Conservation (phyloP, 306 rosid species). For the Malus fusca region DNA sequence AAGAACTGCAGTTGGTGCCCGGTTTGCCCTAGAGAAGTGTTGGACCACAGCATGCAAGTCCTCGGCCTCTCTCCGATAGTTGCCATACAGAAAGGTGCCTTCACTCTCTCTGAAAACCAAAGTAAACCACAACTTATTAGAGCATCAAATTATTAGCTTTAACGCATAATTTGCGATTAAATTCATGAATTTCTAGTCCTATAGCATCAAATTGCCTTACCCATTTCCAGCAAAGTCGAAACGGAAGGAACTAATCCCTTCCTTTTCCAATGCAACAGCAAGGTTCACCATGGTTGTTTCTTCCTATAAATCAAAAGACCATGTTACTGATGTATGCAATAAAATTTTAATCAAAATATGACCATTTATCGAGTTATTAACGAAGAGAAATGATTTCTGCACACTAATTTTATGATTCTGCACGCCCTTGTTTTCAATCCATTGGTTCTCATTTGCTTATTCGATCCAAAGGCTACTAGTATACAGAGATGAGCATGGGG, state of each 20-base stretch:
- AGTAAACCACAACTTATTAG: slow-evolving; percentile 19
- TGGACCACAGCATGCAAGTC: slow-evolving; percentile 54
- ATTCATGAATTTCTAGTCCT: not conserved
- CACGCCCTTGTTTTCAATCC: too few relatives aligned
- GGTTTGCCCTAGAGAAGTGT: slow-evolving; percentile 43
- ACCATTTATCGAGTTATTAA: too few relatives aligned
- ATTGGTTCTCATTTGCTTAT: too few relatives aligned
- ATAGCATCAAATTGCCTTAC: slow-evolving; percentile 23
- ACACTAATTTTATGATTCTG: too few relatives aligned
- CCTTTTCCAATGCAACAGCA: slow-evolving; percentile 51
- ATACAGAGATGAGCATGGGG: too few relatives aligned
- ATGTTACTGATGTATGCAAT: too few relatives aligned
- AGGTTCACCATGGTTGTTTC: slow-evolving; percentile 33
- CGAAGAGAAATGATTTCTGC: too few relatives aligned
- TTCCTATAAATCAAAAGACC: slow-evolving; percentile 30
- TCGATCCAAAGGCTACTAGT: not conserved
- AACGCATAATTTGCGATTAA: not conserved
- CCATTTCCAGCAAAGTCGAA: slow-evolving; percentile 79
- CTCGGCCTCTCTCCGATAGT: slow-evolving; percentile 59
- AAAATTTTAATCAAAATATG: too few relatives aligned
- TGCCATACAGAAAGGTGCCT: slow-evolving; percentile 55
- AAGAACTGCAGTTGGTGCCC: slow-evolving; percentile 39
- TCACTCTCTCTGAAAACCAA: slow-evolving; percentile 63
- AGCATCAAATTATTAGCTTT: slow-evolving; percentile 6
- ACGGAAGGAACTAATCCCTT: slow-evolving; percentile 56